Conservation (phyloP, 306 rosid genomes). For the Astragalus membranaceus region DNA sequence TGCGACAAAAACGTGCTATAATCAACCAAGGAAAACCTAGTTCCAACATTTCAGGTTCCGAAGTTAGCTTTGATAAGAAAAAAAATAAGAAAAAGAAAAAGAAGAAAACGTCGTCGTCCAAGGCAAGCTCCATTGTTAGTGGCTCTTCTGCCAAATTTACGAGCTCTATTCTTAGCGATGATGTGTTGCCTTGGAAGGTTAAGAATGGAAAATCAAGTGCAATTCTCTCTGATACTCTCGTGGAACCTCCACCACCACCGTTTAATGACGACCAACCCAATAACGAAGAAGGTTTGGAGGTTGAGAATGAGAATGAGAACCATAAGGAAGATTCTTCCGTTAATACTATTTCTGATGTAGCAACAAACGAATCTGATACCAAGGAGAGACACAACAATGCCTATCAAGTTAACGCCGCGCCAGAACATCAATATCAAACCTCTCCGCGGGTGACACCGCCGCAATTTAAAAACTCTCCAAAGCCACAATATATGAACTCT, state of each 20-base stretch:
- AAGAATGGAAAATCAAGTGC: constrained; percentile 27
- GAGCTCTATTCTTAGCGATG: constrained; percentile 22
- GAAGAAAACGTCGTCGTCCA: constrained; percentile 13
- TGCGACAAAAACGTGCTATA: constrained; percentile 13
- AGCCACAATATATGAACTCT: neutral
- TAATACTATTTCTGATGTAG: neutral
- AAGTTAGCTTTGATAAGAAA: neutral
- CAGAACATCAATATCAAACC: neutral
- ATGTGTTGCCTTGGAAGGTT: constrained; percentile 18
- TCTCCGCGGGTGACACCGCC: neutral
- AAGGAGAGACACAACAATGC: neutral
- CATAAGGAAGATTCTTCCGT: neutral
- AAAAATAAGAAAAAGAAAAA: neutral
- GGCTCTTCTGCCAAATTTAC: neutral
- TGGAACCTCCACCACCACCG: neutral
- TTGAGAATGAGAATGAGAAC: neutral
- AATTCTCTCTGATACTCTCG: neutral
- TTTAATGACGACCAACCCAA: neutral
- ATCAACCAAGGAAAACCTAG: constrained; percentile 20
- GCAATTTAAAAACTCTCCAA: neutral
- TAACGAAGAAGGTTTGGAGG: neutral
- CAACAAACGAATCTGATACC: neutral
- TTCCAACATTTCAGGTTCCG: constrained; percentile 34
- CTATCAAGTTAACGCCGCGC: constrained; percentile 7
- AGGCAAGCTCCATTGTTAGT: constrained; percentile 27